phyloP scores from a whole-genome alignment of 805 yeast species.

The Ascoidea asiatica region DNA sequence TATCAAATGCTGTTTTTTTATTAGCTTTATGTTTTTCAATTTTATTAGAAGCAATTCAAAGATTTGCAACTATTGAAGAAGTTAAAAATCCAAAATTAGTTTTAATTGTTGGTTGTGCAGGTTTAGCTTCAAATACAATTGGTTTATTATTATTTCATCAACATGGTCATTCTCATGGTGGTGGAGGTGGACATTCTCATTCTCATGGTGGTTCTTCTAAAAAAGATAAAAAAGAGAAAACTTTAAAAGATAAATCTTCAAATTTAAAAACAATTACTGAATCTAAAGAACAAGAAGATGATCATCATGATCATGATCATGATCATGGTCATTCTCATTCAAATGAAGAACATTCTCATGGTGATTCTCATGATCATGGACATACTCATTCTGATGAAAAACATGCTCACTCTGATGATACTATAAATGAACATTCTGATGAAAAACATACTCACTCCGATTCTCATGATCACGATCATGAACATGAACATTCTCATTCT shows the following conservation, averaged over 20 bases:
- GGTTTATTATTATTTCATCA: constrained; percentile 88
- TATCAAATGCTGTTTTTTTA: constrained; percentile 84
- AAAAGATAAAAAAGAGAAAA: no score
- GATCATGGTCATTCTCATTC: no score
- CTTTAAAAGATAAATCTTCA: no score
- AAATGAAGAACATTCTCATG: constrained; percentile 20
- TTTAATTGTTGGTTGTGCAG: constrained; percentile 70
- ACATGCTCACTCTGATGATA: no score
- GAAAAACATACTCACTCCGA: constrained; percentile 17
- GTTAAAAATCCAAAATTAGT: constrained; percentile 76
- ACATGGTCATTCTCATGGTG: constrained; percentile 47
- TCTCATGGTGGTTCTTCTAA: no score
- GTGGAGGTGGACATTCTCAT: constrained; percentile 31
- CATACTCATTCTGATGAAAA: no score
- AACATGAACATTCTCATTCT: no score
- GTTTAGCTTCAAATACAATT: constrained; percentile 66
- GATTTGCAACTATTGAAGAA: constrained; percentile 69
- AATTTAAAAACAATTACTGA: constrained; percentile 9
- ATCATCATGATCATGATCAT: no score
- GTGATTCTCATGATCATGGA: constrained; percentile 24
- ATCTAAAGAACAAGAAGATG: no score
- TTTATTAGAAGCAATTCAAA: constrained; percentile 82
- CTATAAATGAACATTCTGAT: no score
- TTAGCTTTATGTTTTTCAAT: constrained; percentile 88
- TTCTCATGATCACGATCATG: no score